These are phyloP conservation scores for Handroanthus guayacan DNA, from an alignment of 257 asterid genomes.

Conservation along the genomic window DNA sequence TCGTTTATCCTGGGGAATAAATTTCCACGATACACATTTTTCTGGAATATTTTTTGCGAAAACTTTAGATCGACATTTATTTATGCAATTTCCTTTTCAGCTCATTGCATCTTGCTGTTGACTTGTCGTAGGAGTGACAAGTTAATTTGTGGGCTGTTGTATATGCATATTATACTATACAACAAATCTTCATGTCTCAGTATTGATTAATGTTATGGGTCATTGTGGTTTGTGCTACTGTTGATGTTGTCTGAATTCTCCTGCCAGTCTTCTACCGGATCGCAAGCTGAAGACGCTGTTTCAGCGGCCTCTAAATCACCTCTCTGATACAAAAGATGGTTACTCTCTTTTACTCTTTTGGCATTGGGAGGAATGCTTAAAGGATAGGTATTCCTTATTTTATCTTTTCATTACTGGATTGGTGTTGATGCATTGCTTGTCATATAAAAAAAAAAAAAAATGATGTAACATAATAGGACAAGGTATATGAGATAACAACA, in stretches of 20 bases:
- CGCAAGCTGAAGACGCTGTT: conserved; percentile 83
- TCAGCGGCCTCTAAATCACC: conserved; percentile 83
- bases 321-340: conserved; percentile 87
- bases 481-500: neutral
- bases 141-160: neutral
- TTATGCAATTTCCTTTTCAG: conserved; percentile 7
- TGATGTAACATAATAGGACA: neutral
- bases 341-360: conserved; percentile 87
- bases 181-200: neutral
- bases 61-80: neutral
- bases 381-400: conserved; percentile 68
- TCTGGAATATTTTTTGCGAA: neutral
- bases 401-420: neutral
- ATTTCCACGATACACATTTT: neutral
- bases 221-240: conserved; percentile 2
- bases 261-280: conserved; percentile 82
- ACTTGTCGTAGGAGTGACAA: neutral
- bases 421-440: neutral
- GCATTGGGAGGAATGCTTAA: conserved; percentile 95
- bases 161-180: neutral
- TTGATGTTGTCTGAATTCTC: conserved; percentile 41
- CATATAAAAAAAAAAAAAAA: neutral
- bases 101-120: conserved; percentile 1
- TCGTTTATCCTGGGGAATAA: conserved; percentile 22
- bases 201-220: neutral